A percentile compares a stretch with the other conserved stretches of the same genome.
These are phyloP conservation scores for Amanita fuliginea DNA, from an alignment of 768 basidiomycete species.

Conservation along the genomic window DNA sequence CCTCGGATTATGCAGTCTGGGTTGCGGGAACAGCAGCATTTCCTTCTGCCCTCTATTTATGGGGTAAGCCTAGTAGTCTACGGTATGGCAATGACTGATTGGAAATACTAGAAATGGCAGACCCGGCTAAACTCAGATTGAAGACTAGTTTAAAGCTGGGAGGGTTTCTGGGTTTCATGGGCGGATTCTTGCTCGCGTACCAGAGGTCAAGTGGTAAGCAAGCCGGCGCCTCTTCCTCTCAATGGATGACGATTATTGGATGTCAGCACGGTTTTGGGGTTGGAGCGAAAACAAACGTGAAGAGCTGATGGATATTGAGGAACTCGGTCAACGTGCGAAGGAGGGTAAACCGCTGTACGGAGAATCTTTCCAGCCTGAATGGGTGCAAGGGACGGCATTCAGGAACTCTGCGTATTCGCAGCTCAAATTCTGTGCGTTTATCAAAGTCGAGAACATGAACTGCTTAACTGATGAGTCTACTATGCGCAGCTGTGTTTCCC, in stretches of 20 bases:
- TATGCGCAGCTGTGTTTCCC: conserved; percentile 50
- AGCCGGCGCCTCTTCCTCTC: conserved; percentile 8
- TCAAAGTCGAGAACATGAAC: conserved; percentile 2
- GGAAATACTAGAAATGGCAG: conserved; percentile 32
- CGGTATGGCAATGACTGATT: not conserved
- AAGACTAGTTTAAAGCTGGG: conserved; percentile 37
- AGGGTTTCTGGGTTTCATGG: conserved; percentile 74
- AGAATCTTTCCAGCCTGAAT: conserved; percentile 66
- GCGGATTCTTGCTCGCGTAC: conserved; percentile 90
- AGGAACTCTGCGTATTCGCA: conserved; percentile 91
- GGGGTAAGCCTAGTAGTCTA: conserved; percentile 46
- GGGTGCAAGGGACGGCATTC: conserved; percentile 81
- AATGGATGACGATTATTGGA: conserved; percentile 5
- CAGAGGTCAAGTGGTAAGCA: conserved; percentile 77
- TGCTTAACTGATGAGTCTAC: conserved; percentile 6
- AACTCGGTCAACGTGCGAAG: conserved; percentile 62
- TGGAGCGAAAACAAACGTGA: conserved; percentile 87
- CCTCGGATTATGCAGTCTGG: conserved; percentile 82
- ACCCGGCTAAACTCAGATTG: conserved; percentile 28
- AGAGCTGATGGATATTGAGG: conserved; percentile 62
- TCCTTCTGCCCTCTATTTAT: conserved; percentile 70
- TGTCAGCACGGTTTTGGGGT: conserved; percentile 85
- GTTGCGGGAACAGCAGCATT: conserved; percentile 70
- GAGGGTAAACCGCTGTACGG: conserved; percentile 86
- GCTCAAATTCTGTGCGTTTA: conserved; percentile 75